Base-by-base conservation (phyloP, 257 asterid species). In the Primulina eburnea region DNA sequence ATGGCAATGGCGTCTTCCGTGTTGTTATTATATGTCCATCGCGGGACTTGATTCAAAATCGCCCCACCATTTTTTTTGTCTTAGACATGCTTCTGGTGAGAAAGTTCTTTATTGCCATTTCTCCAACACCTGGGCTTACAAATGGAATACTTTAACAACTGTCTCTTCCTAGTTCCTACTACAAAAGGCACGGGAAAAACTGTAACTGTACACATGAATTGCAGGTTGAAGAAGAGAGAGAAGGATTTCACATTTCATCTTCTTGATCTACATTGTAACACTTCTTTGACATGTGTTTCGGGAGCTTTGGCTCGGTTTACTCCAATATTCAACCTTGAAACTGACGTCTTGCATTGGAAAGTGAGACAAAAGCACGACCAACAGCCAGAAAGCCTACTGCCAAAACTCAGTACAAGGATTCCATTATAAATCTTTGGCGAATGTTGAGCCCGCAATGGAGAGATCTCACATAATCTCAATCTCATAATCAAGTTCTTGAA, bases 341-440 rank as follows among this genome's bases (percentile, higher is more conserved):
- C 38, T 70, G 8, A n/a, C 60, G 64, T 56, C 66, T 17, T 16
- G 12, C 21, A 57, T 57, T 30, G 35, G 35, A 69, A 35, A 58
- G 21, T 12, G 37, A 3, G 34, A 32, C 34, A 32, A 32, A 32
- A 32, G 34, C 34, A 32, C 6, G 34, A 32, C 34, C 34, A 32
- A 32, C 34, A 32, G 10, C 30, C 55, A 62, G 18, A 71, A 21
- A 6, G 57, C 70, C 64, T 32, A 55, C 76, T 52, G 76, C 69
- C 43, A 52, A 71, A 62, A 71, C 64, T 47, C 18, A 30, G 63
- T 50, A 20, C 20, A 7, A 2, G 47, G 10, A 71, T 50, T 52
- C 32, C 55, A 34, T n/a, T 30, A 30, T 28, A 17, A n/a, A 71
- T 30, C 32, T 20, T 6, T 50, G 50, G 50, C 2, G 34, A 38